Evolutionary conservation across 768 basidiomycete genomes (phyloP).

Genomic region (Nidularia pulvinata): DNA sequence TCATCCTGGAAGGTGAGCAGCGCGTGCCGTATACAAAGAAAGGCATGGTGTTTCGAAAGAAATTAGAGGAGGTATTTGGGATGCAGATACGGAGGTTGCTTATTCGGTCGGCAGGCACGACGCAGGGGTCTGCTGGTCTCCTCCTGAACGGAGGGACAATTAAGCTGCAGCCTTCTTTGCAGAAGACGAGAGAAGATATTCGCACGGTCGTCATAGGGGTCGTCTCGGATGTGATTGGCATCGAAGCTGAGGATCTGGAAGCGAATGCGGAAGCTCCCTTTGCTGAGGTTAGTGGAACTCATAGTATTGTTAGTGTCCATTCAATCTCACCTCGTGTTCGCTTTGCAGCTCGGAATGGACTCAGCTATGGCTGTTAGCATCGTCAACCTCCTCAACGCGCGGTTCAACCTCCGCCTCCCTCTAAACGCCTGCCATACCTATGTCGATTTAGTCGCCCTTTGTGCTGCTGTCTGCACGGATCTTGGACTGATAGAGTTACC

Average conservation of each 20-base stretch:
- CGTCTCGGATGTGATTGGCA: constrained; percentile 17
- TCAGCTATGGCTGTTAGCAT: constrained; percentile 27
- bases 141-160: not conserved
- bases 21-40: constrained; percentile 27
- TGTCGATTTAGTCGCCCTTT: constrained; percentile 24
- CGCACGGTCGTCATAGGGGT: constrained; percentile 14
- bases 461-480: constrained; percentile 14
- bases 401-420: constrained; percentile 20
- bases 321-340: not conserved
- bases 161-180: not conserved
- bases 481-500: constrained; percentile 15
- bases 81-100: constrained; percentile 6
- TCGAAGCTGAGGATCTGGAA: constrained; percentile 18
- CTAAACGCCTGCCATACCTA: constrained; percentile 31
- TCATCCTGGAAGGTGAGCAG: constrained; percentile 19
- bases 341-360: constrained; percentile 28
- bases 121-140: not conserved
- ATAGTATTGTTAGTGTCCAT: not conserved
- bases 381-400: constrained; percentile 22
- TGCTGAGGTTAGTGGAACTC: constrained; percentile 18
- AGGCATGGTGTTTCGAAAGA: constrained; percentile 28
- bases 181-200: not conserved
- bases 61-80: constrained; percentile 24
- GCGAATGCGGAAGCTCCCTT: constrained; percentile 23
- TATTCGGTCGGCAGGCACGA: constrained; percentile 9